phyloP scores from a whole-genome alignment of 2,329 filamentous ascomycete species.

The Arthrinium puccinioides region DNA sequence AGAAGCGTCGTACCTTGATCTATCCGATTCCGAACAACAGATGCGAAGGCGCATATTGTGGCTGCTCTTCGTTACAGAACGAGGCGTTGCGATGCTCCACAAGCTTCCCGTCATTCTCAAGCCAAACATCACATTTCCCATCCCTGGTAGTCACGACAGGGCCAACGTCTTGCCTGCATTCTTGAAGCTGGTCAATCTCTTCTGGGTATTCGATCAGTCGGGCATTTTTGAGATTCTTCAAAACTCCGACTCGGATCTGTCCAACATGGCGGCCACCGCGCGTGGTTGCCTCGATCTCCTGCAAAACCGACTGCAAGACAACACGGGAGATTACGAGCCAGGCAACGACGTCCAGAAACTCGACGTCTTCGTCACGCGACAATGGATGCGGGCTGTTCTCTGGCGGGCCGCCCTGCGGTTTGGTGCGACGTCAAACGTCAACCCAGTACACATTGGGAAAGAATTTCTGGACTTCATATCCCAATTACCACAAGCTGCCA shows the following conservation, averaged over 20 bases:
- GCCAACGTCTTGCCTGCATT: constrained; percentile 40
- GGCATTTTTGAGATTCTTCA: constrained; percentile 39
- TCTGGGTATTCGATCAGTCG: constrained; percentile 42
- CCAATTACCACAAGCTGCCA: constrained; percentile 34
- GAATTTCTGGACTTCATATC: constrained; percentile 36
- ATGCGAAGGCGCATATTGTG: constrained; percentile 37
- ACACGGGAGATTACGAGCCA: constrained; percentile 26
- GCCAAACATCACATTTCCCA: constrained; percentile 29
- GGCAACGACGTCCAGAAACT: constrained; percentile 42
- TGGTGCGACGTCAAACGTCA: constrained; percentile 18
- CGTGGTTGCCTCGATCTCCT: constrained; percentile 27
- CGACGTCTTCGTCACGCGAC: constrained; percentile 40
- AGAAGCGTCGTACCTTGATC: constrained; percentile 29
- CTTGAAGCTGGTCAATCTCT: constrained; percentile 38
- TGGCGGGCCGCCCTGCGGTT: constrained; percentile 32
- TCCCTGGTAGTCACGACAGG: constrained; percentile 29
- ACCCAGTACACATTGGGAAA: constrained; percentile 36
- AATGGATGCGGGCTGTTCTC: constrained; percentile 43
- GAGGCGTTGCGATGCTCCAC: constrained; percentile 42
- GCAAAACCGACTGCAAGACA: constrained; percentile 34
- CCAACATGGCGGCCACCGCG: constrained; percentile 20
- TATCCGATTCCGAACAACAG: constrained; percentile 32
- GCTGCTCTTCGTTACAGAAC: constrained; percentile 41
- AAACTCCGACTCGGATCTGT: constrained; percentile 24
- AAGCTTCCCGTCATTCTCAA: constrained; percentile 38